These are phyloP conservation scores for Tolypocladium capitatum DNA, from an alignment of 2,329 filamentous ascomycete species.

Conservation along the genomic window DNA sequence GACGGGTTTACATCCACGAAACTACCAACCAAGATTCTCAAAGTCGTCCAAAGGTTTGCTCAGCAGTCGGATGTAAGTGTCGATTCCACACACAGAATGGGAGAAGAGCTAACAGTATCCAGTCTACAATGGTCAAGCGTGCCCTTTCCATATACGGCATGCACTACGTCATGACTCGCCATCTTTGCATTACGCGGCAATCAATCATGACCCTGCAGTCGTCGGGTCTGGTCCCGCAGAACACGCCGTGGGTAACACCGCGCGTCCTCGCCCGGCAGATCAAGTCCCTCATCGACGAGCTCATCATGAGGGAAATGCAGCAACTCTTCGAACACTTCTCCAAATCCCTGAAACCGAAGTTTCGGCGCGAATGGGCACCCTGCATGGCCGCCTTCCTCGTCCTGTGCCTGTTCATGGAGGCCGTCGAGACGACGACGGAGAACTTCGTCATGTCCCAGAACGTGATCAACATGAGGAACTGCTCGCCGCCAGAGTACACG, in stretches of 20 bases:
- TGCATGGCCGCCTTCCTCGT: conserved; percentile 43
- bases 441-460: conserved; percentile 37
- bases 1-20: conserved; percentile 29
- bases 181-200: conserved; percentile 35
- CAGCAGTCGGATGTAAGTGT: conserved; percentile 28
- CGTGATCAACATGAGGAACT: conserved; percentile 30
- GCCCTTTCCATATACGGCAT: conserved; percentile 42
- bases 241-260: conserved; percentile 32
- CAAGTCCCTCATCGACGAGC: conserved; percentile 42
- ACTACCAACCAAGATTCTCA: conserved; percentile 32
- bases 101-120: neutral
- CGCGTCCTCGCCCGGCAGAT: conserved; percentile 43
- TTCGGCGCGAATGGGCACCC: conserved; percentile 39
- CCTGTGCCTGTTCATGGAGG: conserved; percentile 46
- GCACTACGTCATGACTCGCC: conserved; percentile 43
- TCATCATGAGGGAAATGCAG: conserved; percentile 37
- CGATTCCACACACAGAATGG: neutral
- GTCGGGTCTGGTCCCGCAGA: conserved; percentile 29
- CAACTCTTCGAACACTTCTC: conserved; percentile 38
- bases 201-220: conserved; percentile 27
- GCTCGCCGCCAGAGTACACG: conserved; percentile 21
- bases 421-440: conserved; percentile 39
- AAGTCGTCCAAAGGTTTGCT: conserved; percentile 34
- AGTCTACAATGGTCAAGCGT: conserved; percentile 37
- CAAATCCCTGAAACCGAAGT: conserved; percentile 40